Evolutionary conservation across 768 basidiomycete species (phyloP).

Genomic region (Kwoniella pini): DNA sequence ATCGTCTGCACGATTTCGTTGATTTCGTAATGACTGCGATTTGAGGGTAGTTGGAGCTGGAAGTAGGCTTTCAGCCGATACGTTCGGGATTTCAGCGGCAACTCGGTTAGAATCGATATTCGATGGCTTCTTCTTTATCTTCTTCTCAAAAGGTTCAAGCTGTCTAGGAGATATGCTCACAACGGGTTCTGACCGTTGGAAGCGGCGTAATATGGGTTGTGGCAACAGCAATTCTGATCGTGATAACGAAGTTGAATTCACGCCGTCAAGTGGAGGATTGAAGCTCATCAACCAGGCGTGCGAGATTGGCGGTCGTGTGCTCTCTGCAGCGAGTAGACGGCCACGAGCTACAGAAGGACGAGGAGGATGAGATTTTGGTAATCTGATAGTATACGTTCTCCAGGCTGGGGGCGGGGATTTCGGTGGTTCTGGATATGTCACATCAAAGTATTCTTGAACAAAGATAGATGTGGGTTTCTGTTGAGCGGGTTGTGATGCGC

Average conservation of each 20-base stretch:
- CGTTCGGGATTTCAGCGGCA: background rate
- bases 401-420: slow-evolving; percentile 54
- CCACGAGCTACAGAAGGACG: slow-evolving; percentile 15
- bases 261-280: slow-evolving; percentile 41
- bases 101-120: background rate
- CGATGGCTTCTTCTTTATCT: slow-evolving; percentile 34
- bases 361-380: slow-evolving; percentile 35
- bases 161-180: slow-evolving; percentile 42
- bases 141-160: slow-evolving; percentile 38
- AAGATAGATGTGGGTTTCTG: background rate
- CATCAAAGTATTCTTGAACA: slow-evolving; percentile 35
- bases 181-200: slow-evolving; percentile 28
- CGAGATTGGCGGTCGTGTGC: slow-evolving; percentile 16
- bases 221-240: slow-evolving; percentile 50
- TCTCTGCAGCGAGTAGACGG: slow-evolving; percentile 22
- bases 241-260: slow-evolving; percentile 43
- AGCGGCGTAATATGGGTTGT: slow-evolving; percentile 20
- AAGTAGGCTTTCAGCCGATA: slow-evolving; percentile 8
- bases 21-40: slow-evolving; percentile 20
- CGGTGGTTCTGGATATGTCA: slow-evolving; percentile 45
- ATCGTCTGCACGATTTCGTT: slow-evolving; percentile 10
- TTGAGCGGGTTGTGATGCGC: background rate
- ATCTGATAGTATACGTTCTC: slow-evolving; percentile 49
- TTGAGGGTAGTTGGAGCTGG: slow-evolving; percentile 8
- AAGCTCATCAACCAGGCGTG: slow-evolving; percentile 44